A percentile compares a stretch with the other conserved stretches of the same genome.
Conservation (phyloP, 2,329 filamentous ascomycete species). For the Sarocladium kiliense region DNA sequence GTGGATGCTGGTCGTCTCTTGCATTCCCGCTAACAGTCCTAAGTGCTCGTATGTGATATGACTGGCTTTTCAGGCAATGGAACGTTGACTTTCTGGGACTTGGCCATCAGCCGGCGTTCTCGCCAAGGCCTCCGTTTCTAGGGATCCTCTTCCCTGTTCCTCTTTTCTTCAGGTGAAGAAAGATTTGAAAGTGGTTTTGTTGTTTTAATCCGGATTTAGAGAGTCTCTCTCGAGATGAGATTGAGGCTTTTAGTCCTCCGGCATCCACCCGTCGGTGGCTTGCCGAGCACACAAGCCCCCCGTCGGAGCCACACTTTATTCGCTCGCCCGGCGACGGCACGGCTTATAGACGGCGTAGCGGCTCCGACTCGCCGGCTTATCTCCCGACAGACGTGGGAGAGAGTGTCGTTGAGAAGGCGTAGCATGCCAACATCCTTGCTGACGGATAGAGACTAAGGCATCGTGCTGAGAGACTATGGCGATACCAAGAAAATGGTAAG, state of each 20-base stretch:
- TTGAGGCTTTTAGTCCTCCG: background rate
- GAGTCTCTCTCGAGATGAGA: background rate
- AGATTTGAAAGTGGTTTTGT: too few relatives aligned
- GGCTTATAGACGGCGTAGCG: background rate
- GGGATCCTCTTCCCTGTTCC: background rate
- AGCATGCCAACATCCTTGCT: background rate
- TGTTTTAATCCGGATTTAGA: too few relatives aligned
- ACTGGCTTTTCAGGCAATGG: background rate
- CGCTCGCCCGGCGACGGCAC: background rate
- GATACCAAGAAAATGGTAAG: background rate
- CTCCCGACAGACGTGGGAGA: background rate
- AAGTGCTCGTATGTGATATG: background rate
- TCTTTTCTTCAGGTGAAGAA: background rate
- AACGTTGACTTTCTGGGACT: background rate
- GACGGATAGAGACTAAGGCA: background rate
- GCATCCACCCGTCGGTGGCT: background rate
- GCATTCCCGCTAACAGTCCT: background rate
- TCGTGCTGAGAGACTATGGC: background rate
- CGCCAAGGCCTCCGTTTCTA: background rate
- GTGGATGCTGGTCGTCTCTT: background rate
- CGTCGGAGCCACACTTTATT: background rate
- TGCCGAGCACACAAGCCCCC: background rate
- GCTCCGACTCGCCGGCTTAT: conserved; percentile 1
- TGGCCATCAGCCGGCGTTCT: background rate
- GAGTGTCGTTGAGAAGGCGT: background rate